Evolutionary conservation across 805 yeast species (phyloP).

Genomic region (Alloascoidea africana): DNA sequence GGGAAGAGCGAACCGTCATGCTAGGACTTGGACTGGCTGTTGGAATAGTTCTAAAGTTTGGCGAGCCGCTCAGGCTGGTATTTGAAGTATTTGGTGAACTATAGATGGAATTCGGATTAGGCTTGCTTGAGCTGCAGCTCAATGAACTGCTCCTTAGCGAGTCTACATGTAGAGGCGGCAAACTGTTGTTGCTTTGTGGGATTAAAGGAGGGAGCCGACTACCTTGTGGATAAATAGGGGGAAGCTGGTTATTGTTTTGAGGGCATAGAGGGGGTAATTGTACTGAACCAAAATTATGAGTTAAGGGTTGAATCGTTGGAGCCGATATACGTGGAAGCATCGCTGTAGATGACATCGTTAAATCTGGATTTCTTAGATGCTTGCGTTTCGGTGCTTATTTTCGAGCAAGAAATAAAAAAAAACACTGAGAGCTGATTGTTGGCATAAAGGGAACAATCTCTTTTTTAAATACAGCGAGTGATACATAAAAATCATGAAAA

Average conservation of each 20-base stretch:
- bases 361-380: not conserved
- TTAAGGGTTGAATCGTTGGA: not conserved
- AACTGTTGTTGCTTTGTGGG: not conserved
- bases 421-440: not conserved
- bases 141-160: not conserved
- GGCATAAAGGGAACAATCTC: too few relatives aligned
- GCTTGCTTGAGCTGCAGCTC: not conserved
- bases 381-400: not conserved
- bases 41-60: too few relatives aligned
- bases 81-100: too few relatives aligned
- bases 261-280: not conserved
- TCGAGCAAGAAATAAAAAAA: not conserved
- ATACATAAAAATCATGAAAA: too few relatives aligned
- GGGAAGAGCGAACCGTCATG: too few relatives aligned
- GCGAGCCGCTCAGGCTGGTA: too few relatives aligned
- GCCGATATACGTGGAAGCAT: not conserved
- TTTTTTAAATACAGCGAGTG: too few relatives aligned
- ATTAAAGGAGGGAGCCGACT: not conserved
- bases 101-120: not conserved
- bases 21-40: too few relatives aligned
- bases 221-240: not conserved
- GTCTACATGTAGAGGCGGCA: not conserved
- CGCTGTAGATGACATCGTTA: not conserved
- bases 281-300: conserved; percentile 1
- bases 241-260: not conserved